Percentiles rank a stretch among this genome's conserved stretches.
Conservation (phyloP, 1,284 basidiomycete genomes). For the Boletus smithii region DNA sequence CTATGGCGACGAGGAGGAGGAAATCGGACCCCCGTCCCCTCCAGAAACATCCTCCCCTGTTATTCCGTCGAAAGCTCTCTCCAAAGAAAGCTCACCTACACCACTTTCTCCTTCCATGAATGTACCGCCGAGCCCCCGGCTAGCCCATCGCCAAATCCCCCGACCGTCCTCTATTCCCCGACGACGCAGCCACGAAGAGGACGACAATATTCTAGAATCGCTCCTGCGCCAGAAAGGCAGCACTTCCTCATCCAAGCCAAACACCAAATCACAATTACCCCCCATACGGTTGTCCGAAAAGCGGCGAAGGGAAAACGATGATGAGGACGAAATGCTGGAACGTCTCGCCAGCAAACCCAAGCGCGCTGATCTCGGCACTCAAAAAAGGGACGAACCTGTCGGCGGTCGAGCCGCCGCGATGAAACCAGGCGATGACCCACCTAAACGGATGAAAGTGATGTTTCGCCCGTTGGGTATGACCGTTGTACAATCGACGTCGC, state of each 20-base stretch:
- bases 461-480: slow-evolving; percentile 48
- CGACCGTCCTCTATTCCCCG: slow-evolving; percentile 39
- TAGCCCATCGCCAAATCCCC: slow-evolving; percentile 42
- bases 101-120: slow-evolving; percentile 30
- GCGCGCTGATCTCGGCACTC: slow-evolving; percentile 42
- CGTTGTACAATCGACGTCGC: slow-evolving; percentile 32
- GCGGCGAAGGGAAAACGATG: slow-evolving; percentile 69
- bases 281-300: slow-evolving; percentile 62
- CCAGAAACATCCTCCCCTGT: slow-evolving; percentile 14
- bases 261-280: slow-evolving; percentile 33
- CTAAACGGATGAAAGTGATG: slow-evolving; percentile 77
- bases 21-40: slow-evolving; percentile 19
- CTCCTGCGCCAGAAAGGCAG: slow-evolving; percentile 44
- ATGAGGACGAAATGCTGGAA: slow-evolving; percentile 64
- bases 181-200: slow-evolving; percentile 38
- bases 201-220: slow-evolving; percentile 53
- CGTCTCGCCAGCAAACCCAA: slow-evolving; percentile 55
- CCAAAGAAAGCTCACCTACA: slow-evolving; percentile 14
- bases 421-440: slow-evolving; percentile 59
- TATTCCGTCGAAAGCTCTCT: slow-evolving; percentile 8
- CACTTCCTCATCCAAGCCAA: slow-evolving; percentile 44
- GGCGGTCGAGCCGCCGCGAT: slow-evolving; percentile 30
- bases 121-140: slow-evolving; percentile 38
- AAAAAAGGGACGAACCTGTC: slow-evolving; percentile 34
- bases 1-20: slow-evolving; percentile 57